Base-by-base conservation (phyloP, 306 rosid species). In the Trifolium subterraneum region DNA sequence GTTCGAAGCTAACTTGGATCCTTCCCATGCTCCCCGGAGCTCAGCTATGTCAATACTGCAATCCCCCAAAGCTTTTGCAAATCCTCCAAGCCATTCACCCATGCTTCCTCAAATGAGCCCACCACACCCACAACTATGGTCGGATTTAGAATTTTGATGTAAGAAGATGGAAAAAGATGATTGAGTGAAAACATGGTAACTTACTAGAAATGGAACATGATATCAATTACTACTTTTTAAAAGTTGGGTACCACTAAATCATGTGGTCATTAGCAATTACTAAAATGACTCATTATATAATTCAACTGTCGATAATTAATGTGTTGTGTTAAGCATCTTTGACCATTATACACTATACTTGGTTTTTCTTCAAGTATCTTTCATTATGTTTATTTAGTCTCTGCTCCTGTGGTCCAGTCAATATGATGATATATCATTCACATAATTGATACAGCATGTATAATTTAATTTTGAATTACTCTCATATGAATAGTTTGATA, bases 281-380 rank as follows among this genome's bases (percentile, higher is more conserved):
- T 29, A 44, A 42, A 68, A 38, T 13, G 25, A 14, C 13, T 27
- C 29, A 52, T 5, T 51, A 31, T 79, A 39, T 78, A 71, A 42
- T 71, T 73, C 52, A 79, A 25, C 54, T 35, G 11, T 58, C 2
- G 5, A 48, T 61, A 41, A 31, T 13, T 41, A 33, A 63, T 55
- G 48, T 14, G n/a, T 42, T 60, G 75, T 68, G 56, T 35, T 70
- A 81, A 70, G 81, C 84, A 81, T 81, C 81, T 69, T 78, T 78
- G 73, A 78, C 82, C 77, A 22, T 25, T 13, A 52, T 13, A 81
- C 44, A 82, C 55, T 23, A n/a, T n/a, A 58, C 65, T 77, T 67
- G 51, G 68, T 59, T 81, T 81, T 55, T 67, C 39, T 23, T 55
- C 22, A 16, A 58, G 69, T 76, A 62, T 62, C 42, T 29, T 62